Conservation (phyloP, 1,284 basidiomycete genomes). For the Hymenochaete sp. region DNA sequence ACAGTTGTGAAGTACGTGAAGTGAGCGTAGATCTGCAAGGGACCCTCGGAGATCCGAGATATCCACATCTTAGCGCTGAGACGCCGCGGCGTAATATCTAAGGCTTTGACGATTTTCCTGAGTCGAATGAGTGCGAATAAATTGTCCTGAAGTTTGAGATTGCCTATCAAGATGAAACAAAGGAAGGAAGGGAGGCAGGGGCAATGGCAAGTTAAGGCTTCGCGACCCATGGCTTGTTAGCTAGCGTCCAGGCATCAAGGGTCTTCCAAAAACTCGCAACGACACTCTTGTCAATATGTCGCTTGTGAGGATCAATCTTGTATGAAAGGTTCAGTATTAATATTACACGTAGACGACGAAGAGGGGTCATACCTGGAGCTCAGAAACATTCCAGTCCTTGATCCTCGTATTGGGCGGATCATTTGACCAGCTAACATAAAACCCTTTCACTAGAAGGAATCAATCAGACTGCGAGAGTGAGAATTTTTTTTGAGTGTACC, state of each 20-base stretch:
- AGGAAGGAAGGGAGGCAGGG: background rate
- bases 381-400: constrained; percentile 94
- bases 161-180: background rate
- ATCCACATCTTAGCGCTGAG: too few species aligned
- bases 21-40: too few species aligned
- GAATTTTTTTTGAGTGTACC: constrained; percentile 43
- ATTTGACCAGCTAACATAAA: constrained; percentile 89
- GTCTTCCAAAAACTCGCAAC: constrained; percentile 94
- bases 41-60: too few species aligned
- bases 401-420: constrained; percentile 84
- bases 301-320: constrained; percentile 80
- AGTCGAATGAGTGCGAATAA: too few species aligned
- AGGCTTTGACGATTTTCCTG: too few species aligned
- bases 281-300: constrained; percentile 93
- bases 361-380: constrained; percentile 61
- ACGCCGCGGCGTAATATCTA: too few species aligned
- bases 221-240: constrained; percentile 72
- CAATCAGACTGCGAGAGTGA: background rate
- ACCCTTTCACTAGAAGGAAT: constrained; percentile 66
- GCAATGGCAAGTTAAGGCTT: constrained; percentile 21
- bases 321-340: background rate
- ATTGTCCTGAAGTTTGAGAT: too few species aligned
- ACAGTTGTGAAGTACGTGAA: too few species aligned
- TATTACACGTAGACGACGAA: background rate
- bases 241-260: constrained; percentile 76